These are phyloP conservation scores for Wallacemonas collosoma DNA, from an alignment of 208 protist genomes.

Conservation along the genomic window DNA sequence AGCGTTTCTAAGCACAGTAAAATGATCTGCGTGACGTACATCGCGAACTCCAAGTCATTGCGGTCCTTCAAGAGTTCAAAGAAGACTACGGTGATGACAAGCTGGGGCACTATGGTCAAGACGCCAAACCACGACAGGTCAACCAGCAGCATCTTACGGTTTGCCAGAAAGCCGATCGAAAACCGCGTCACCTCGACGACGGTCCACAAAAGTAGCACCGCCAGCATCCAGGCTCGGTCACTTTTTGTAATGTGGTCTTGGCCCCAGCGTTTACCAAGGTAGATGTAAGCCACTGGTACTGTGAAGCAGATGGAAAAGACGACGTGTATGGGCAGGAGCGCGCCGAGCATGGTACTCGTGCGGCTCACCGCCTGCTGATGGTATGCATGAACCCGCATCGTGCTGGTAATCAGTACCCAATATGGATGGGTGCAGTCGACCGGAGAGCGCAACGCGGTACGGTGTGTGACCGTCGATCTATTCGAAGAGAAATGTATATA, in stretches of 20 bases:
- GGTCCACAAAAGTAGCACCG: conserved; percentile 52
- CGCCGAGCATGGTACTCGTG: conserved; percentile 51
- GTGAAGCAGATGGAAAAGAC: conserved; percentile 64
- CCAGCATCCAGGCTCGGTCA: conserved; percentile 49
- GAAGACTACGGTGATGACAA: conserved; percentile 48
- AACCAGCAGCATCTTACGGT: conserved; percentile 44
- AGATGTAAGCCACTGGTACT: conserved; percentile 49
- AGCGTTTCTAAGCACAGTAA: conserved; percentile 45
- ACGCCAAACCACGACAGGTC: conserved; percentile 50
- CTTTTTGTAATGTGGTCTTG: conserved; percentile 11
- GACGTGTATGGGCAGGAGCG: conserved; percentile 41
- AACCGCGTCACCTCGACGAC: conserved; percentile 49
- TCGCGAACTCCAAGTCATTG: conserved; percentile 61
- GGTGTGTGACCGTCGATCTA: too few relatives aligned
- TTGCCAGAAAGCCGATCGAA: conserved; percentile 46
- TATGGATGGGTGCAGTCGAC: too few relatives aligned
- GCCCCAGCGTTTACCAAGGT: conserved; percentile 42
- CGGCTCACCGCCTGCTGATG: conserved; percentile 60
- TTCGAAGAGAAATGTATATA: too few relatives aligned
- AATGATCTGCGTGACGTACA: conserved; percentile 66
- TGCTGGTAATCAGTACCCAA: too few relatives aligned
- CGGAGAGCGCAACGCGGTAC: too few relatives aligned
- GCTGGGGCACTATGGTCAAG: conserved; percentile 59
- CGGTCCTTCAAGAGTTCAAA: conserved; percentile 37
- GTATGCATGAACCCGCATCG: conserved; percentile 75